Evolutionary conservation across 352 stramenopile species (phyloP).

Genomic region (Globisporangium apiculatum): DNA sequence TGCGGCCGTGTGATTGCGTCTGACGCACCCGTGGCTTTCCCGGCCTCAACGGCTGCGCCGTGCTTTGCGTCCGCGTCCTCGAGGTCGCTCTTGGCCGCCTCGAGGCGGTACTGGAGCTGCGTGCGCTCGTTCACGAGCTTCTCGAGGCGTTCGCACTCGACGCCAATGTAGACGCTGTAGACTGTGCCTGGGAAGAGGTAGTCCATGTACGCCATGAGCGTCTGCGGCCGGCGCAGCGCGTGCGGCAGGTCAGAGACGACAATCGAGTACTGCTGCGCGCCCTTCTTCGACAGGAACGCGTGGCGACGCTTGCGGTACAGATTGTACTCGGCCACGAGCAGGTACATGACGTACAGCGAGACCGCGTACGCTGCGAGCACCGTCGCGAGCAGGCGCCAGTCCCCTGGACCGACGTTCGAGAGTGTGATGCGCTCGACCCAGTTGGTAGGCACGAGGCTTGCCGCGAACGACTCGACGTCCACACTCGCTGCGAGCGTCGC

Average conservation of each 20-base stretch:
- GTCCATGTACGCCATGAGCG: constrained; percentile 56
- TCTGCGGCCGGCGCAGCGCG: constrained; percentile 43
- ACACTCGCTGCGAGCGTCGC: constrained; percentile 14
- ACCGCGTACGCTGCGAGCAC: constrained; percentile 44
- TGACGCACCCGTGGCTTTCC: constrained; percentile 9
- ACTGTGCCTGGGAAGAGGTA: constrained; percentile 59
- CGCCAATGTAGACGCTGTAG: constrained; percentile 60
- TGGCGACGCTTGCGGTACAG: constrained; percentile 14
- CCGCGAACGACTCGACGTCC: constrained; percentile 15
- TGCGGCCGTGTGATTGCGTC: constrained; percentile 25
- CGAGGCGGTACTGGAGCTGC: constrained; percentile 40
- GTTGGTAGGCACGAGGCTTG: constrained; percentile 34
- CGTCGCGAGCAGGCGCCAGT: constrained; percentile 59
- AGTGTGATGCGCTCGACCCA: constrained; percentile 64
- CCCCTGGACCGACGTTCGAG: constrained; percentile 49
- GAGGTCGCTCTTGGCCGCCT: constrained; percentile 43
- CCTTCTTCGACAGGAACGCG: constrained; percentile 27
- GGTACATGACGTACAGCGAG: constrained; percentile 45
- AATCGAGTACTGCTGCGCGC: constrained; percentile 67
- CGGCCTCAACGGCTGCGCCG: constrained; percentile 10
- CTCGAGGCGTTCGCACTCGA: constrained; percentile 60
- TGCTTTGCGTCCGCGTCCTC: constrained; percentile 15
- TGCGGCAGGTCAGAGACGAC: constrained; percentile 59
- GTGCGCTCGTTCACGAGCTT: constrained; percentile 44
- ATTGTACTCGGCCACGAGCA: constrained; percentile 49